Evolutionary conservation across 2,329 filamentous ascomycete genomes (phyloP), one percentile per base, ranked within the genome.

Genomic region (Trichoderma guizhouense): DNA sequence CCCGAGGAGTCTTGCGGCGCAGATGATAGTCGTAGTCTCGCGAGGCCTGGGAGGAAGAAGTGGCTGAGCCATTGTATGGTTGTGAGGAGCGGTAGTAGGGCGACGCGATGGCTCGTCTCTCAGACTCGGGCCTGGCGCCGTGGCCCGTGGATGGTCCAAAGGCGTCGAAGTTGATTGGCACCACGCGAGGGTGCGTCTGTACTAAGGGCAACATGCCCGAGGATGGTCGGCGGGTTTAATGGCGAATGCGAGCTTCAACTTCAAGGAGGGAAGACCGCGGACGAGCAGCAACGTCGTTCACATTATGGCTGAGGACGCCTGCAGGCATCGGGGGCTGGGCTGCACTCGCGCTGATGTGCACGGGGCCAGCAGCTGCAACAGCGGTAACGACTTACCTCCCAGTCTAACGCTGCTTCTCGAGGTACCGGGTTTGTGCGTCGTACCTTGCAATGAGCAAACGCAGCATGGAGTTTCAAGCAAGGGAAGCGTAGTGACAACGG

Each of bases 1-100:
- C 96, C 78, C 91, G 95, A 5, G 95, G 96, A 9, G 95, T 98
- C 82, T 98, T 98, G 75, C 95, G 90, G 75, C 95, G 90, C 71
- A 98, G 85, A 76, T 93, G 92, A 80, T 97, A 91, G 80, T 97
- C 94, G 69, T 82, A 79, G 70, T 82, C 80, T 73, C 76, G 73
- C 51, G 77, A 72, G 74, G 79, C 76, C 73, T 73, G 60, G 62
- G 71, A 68, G 60, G 65, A 70, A 36, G 73, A 63, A 61, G 73
- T 72, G 53, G 68, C 57, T 43, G 74, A 61, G 64, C 72, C 70
- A n/a, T 64, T 75, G 21, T 76, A 75, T 26, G 77, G 71, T 71
- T 78, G 80, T 26, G 78, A 79, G 24, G 77, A 77, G 30, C 75
- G 79, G 58, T 76, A 76, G 43, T 79, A 75, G 5, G 74, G 63